These are phyloP conservation scores for Metarhizium album DNA, from an alignment of 2,329 filamentous ascomycete species.

Conservation along the genomic window DNA sequence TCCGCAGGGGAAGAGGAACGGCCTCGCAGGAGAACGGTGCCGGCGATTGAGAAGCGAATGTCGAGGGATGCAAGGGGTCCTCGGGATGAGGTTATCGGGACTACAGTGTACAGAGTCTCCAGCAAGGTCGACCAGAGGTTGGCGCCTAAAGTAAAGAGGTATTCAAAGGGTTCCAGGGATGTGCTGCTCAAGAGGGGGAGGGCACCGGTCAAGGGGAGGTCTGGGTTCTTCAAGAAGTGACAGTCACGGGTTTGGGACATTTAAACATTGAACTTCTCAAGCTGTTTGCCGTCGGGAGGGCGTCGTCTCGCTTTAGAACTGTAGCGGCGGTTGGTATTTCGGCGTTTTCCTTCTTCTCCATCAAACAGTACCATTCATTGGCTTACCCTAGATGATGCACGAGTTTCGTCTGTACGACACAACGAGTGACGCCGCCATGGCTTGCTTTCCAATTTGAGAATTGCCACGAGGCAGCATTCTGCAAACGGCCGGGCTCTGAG, in stretches of 20 bases:
- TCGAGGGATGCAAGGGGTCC: conserved; percentile 27
- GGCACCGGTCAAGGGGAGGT: conserved; percentile 21
- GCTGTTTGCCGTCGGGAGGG: background rate
- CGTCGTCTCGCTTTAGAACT: background rate
- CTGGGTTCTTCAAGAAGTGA: conserved; percentile 31
- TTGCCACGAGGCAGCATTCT: no score
- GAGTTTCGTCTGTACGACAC: no score
- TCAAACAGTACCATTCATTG: no score
- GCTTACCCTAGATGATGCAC: no score
- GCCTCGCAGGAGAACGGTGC: conserved; percentile 31
- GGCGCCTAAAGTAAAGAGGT: conserved; percentile 36
- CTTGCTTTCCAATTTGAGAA: no score
- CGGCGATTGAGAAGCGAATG: conserved; percentile 27
- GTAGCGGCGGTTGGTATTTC: no score
- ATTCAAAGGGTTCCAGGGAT: conserved; percentile 31
- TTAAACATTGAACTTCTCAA: background rate
- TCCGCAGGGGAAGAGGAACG: conserved; percentile 19
- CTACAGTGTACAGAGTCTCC: conserved; percentile 42
- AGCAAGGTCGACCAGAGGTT: conserved; percentile 33
- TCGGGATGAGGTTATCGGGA: conserved; percentile 38
- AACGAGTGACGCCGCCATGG: no score
- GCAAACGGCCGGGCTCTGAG: no score
- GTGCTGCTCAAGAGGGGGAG: conserved; percentile 35
- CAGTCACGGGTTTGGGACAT: background rate
- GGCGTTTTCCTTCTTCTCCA: no score